These are phyloP conservation scores for Fusarium sp. DNA, from an alignment of 2,329 filamentous ascomycete species.

Conservation along the genomic window DNA sequence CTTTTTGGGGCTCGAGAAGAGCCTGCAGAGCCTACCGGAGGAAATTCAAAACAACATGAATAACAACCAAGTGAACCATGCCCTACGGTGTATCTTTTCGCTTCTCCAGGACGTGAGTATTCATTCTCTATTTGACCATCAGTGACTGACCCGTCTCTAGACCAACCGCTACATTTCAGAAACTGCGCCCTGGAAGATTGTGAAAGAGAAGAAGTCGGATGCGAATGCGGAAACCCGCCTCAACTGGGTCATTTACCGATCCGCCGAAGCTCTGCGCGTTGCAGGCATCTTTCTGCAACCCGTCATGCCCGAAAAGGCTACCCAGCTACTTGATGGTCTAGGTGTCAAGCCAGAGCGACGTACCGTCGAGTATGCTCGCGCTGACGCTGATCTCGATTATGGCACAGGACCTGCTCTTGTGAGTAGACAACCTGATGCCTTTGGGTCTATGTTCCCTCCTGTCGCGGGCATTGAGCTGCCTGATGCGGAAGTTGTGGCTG, in stretches of 20 bases:
- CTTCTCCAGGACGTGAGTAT: conserved; percentile 65
- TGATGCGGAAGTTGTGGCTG: conserved; percentile 35
- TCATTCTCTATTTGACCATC: background rate
- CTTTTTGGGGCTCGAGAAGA: conserved; percentile 43
- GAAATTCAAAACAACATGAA: conserved; percentile 67
- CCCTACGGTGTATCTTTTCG: conserved; percentile 72
- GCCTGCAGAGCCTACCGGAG: conserved; percentile 40
- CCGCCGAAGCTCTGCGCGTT: conserved; percentile 81
- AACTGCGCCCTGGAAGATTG: conserved; percentile 74
- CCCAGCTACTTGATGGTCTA: conserved; percentile 77
- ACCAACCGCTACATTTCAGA: conserved; percentile 63
- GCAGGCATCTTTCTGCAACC: conserved; percentile 87
- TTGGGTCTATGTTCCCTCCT: conserved; percentile 63
- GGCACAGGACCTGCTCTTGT: conserved; percentile 55
- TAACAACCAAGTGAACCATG: conserved; percentile 69
- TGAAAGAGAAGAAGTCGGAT: conserved; percentile 48
- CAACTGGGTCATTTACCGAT: conserved; percentile 73
- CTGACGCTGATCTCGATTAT: conserved; percentile 75
- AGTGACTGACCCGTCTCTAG: conserved; percentile 39
- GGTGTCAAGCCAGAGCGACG: conserved; percentile 73
- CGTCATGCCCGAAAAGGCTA: conserved; percentile 85
- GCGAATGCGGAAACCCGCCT: conserved; percentile 53
- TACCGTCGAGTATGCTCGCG: conserved; percentile 67
- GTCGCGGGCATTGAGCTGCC: conserved; percentile 40
- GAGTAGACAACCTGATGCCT: conserved; percentile 42